Evolutionary conservation across 2,329 filamentous ascomycete genomes (phyloP), one percentile per base, ranked within the genome.

Genomic region (Meredithiella fracta): DNA sequence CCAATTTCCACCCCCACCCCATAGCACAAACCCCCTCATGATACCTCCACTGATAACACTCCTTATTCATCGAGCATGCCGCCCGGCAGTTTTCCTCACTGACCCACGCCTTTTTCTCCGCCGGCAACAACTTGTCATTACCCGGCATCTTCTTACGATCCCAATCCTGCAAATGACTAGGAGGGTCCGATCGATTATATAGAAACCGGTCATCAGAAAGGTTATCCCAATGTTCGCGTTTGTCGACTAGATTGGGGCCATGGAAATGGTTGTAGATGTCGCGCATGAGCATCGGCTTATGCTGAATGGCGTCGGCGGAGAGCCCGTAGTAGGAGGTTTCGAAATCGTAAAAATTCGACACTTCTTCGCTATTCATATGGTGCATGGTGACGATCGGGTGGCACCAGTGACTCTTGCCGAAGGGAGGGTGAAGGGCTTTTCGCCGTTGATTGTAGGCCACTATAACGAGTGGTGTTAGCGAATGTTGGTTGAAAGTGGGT

Each of bases 351-450:
- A 79, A 68, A 8, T 66, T 66, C 23, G 70, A 72, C 3, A 77
- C 66, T 55, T 79, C 77, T 57, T 76, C 69, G 59, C 70, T 68
- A 20, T 68, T 68, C 59, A 76, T 68, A 63, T 78, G 75, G 62
- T 78, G 75, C 74, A 79, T 77, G 3, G 76, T 78, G 1, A 73
- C 68, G 47, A 78, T 67, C 7, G 76, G 73, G 52, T 77, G 72
- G 63, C 76, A 79, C 75, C 76, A 79, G 59, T 75, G 67, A n/a
- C 64, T 65, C 1, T 65, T 60, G 38, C 68, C 67, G 58, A 70
- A 78, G 71, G 69, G n/a, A 79, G 63, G 1, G 70, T 76, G 51
- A 68, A 65, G 2, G 73, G 75, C 59, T 77, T 78, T 62, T 79
- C 74, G 59, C 74, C 75, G 60, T 79, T 77, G 60, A 78, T 69